Percentiles rank a stretch among this genome's conserved stretches.
These are phyloP conservation scores for Thermoascus crustaceus DNA, from an alignment of 2,329 filamentous ascomycete species.

Conservation along the genomic window DNA sequence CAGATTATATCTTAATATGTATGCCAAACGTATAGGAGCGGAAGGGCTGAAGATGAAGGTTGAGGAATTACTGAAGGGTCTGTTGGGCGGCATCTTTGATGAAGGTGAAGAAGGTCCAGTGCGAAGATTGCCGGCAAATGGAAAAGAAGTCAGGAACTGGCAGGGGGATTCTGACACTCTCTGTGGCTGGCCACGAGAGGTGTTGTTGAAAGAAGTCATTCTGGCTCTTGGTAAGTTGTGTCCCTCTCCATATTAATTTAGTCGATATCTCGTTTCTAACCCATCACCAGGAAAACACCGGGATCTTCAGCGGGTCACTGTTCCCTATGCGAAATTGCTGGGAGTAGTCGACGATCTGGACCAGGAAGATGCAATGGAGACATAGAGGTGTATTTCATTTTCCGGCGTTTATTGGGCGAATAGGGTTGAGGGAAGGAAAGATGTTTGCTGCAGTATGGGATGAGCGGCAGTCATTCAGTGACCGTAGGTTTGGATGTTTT, in stretches of 20 bases:
- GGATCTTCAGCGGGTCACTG: conserved; percentile 86
- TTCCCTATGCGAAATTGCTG: conserved; percentile 82
- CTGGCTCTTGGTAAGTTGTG: conserved; percentile 72
- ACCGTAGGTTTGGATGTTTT: conserved; percentile 2
- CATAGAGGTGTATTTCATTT: conserved; percentile 13
- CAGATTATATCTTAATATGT: conserved; percentile 92
- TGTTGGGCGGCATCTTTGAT: conserved; percentile 63
- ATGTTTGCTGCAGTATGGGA: background rate
- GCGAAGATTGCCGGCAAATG: conserved; percentile 18
- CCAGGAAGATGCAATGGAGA: conserved; percentile 29
- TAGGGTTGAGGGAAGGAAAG: background rate
- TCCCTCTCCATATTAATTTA: conserved; percentile 4
- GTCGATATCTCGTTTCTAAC: conserved; percentile 5
- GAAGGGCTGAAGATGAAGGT: conserved; percentile 84
- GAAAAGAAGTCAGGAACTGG: conserved; percentile 37
- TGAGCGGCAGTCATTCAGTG: background rate
- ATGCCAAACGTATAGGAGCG: conserved; percentile 86
- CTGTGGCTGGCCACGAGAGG: conserved; percentile 84
- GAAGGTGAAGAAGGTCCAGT: conserved; percentile 45
- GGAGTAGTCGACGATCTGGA: conserved; percentile 43
- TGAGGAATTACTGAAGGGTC: conserved; percentile 76
- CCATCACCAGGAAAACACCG: conserved; percentile 76
- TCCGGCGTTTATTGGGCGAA: conserved; percentile 14
- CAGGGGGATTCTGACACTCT: conserved; percentile 55
- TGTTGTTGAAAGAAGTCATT: conserved; percentile 82